A percentile compares a stretch with the other conserved stretches of the same genome.
Conservation (phyloP, 768 basidiomycete genomes). For the Termitomyces titanicus region DNA sequence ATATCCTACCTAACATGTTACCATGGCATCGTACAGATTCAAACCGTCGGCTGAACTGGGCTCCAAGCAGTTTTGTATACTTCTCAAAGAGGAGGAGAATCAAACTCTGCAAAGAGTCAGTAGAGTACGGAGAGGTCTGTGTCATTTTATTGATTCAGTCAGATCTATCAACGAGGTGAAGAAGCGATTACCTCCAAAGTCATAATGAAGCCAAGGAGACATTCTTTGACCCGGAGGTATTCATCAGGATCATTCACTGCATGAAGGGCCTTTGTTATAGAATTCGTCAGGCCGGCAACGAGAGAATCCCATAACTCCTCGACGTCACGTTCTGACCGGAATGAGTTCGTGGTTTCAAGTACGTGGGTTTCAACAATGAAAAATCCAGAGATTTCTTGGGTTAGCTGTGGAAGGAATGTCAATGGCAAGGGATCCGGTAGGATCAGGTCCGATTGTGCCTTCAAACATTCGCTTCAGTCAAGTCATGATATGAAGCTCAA, state of each 20-base stretch:
- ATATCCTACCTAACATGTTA: background rate
- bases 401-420: conserved; percentile 65
- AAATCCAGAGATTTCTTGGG: conserved; percentile 94
- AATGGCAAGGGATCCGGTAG: conserved; percentile 72
- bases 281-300: conserved; percentile 65
- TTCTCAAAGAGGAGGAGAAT: conserved; percentile 88
- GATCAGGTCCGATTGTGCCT: conserved; percentile 98
- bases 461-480: background rate
- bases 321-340: conserved; percentile 87
- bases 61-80: conserved; percentile 79
- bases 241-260: conserved; percentile 77
- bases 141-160: background rate
- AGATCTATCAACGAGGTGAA: background rate
- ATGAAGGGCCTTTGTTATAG: conserved; percentile 69
- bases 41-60: conserved; percentile 77
- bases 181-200: conserved; percentile 72
- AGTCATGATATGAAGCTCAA: background rate
- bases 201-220: conserved; percentile 81
- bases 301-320: conserved; percentile 95
- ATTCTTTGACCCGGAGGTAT: conserved; percentile 82
- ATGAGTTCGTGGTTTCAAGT: conserved; percentile 80
- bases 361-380: conserved; percentile 97
- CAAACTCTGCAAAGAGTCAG: conserved; percentile 76
- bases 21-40: conserved; percentile 54
- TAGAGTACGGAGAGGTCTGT: conserved; percentile 85